These are phyloP conservation scores for Leccinum sublutescens DNA, from an alignment of 768 basidiomycete species.

Conservation along the genomic window DNA sequence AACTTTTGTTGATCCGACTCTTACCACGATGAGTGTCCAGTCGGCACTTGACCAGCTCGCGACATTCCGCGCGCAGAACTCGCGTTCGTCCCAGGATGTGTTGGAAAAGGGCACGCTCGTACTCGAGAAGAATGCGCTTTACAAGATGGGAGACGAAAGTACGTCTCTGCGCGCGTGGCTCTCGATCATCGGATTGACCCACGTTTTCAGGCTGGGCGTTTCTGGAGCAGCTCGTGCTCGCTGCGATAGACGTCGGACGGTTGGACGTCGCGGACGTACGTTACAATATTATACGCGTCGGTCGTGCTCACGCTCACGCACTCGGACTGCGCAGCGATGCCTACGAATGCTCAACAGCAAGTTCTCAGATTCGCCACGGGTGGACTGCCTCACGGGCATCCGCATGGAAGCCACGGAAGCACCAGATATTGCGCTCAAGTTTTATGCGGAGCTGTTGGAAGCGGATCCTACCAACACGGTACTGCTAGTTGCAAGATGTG, in stretches of 20 bases:
- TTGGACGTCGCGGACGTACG: constrained; percentile 74
- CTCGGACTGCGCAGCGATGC: constrained; percentile 24
- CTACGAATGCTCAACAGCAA: constrained; percentile 57
- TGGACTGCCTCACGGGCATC: constrained; percentile 75
- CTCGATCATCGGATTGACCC: neutral
- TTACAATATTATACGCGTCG: constrained; percentile 4
- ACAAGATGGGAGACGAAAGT: constrained; percentile 60
- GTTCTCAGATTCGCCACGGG: constrained; percentile 79
- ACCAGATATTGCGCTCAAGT: constrained; percentile 54
- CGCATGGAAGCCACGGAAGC: constrained; percentile 69
- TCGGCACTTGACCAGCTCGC: constrained; percentile 52
- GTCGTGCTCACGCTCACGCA: constrained; percentile 1
- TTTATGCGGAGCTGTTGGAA: constrained; percentile 60
- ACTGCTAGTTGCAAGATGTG: constrained; percentile 28
- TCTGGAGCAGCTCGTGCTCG: constrained; percentile 76
- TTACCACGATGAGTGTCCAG: constrained; percentile 42
- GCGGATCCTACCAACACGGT: constrained; percentile 72
- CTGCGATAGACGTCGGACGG: constrained; percentile 73
- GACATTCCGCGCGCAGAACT: constrained; percentile 49
- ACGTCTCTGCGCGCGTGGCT: constrained; percentile 4
- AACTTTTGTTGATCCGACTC: too few relatives aligned
- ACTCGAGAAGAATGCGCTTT: constrained; percentile 44
- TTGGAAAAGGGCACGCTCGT: constrained; percentile 53
- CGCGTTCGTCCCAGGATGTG: constrained; percentile 54
- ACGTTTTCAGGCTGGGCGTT: constrained; percentile 64